phyloP scores from a whole-genome alignment of 1,284 basidiomycete species.

The Ceratobasidium sp. region DNA sequence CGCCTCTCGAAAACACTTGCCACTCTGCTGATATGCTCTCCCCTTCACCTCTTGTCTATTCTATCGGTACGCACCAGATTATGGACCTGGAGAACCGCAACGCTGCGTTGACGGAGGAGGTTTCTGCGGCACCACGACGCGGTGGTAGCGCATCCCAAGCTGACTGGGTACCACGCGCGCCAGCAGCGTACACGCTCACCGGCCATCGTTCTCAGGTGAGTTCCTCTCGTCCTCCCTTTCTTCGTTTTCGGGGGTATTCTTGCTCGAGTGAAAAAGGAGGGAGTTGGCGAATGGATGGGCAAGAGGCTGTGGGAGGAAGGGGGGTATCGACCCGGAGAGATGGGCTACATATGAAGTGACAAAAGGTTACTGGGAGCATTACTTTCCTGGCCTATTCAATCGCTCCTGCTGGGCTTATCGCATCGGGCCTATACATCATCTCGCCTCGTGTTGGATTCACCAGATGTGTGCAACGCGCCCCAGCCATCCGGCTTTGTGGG shows the following conservation, averaged over 20 bases:
- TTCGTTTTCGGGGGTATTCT: not conserved
- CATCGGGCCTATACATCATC: conserved; percentile 20
- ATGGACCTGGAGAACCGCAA: conserved; percentile 86
- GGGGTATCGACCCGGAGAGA: not conserved
- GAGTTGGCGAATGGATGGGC: not conserved
- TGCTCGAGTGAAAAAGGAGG: conserved; percentile 6
- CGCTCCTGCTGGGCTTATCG: conserved; percentile 33
- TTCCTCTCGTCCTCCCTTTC: conserved; percentile 1
- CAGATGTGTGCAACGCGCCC: conserved; percentile 37
- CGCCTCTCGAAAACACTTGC: not conserved
- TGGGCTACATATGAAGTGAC: conserved; percentile 22
- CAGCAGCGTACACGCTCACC: conserved; percentile 77
- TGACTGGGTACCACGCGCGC: conserved; percentile 84
- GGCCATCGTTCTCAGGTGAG: conserved; percentile 74
- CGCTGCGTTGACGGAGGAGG: conserved; percentile 77
- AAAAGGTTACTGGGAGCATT: conserved; percentile 12
- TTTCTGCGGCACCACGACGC: conserved; percentile 65
- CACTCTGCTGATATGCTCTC: not conserved
- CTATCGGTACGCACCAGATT: conserved; percentile 60
- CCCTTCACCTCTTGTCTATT: not conserved
- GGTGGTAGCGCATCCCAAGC: conserved; percentile 58
- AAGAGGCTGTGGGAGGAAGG: not conserved
- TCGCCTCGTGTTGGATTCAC: conserved; percentile 41
- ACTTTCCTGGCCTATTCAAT: conserved; percentile 31
- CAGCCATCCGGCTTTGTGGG: conserved; percentile 24